Evolutionary conservation across 768 basidiomycete species (phyloP).

Genomic region (Suillus variegatus): DNA sequence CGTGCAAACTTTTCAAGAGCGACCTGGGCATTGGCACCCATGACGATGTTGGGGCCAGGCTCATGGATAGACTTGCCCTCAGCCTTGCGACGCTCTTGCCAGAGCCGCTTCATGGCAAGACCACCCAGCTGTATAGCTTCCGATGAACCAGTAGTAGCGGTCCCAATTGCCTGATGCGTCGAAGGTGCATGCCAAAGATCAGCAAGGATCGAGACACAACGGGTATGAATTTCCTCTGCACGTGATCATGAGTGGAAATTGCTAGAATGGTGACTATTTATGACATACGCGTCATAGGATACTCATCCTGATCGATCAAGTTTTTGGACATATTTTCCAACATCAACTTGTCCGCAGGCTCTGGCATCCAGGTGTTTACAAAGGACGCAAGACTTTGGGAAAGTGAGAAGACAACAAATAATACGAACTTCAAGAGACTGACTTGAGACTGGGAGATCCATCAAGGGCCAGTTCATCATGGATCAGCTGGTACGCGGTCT

Average conservation of each 20-base stretch:
- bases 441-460: constrained; percentile 56
- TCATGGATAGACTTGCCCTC: constrained; percentile 66
- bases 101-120: constrained; percentile 68
- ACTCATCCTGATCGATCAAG: constrained; percentile 70
- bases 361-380: constrained; percentile 67
- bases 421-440: neutral
- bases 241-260: neutral
- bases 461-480: constrained; percentile 66
- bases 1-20: constrained; percentile 72
- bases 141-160: constrained; percentile 69
- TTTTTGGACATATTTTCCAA: constrained; percentile 68
- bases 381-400: constrained; percentile 55
- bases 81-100: constrained; percentile 68
- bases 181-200: constrained; percentile 69
- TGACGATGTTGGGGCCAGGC: constrained; percentile 65
- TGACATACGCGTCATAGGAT: constrained; percentile 53
- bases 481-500: constrained; percentile 54
- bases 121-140: constrained; percentile 77
- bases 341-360: constrained; percentile 54
- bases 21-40: constrained; percentile 72
- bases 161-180: constrained; percentile 56
- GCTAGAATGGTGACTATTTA: neutral
- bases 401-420: constrained; percentile 6
- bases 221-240: constrained; percentile 44
- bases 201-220: constrained; percentile 57